Evolutionary conservation across 2,329 filamentous ascomycete genomes (phyloP).

Genomic region (Colletotrichum aenigma): DNA sequence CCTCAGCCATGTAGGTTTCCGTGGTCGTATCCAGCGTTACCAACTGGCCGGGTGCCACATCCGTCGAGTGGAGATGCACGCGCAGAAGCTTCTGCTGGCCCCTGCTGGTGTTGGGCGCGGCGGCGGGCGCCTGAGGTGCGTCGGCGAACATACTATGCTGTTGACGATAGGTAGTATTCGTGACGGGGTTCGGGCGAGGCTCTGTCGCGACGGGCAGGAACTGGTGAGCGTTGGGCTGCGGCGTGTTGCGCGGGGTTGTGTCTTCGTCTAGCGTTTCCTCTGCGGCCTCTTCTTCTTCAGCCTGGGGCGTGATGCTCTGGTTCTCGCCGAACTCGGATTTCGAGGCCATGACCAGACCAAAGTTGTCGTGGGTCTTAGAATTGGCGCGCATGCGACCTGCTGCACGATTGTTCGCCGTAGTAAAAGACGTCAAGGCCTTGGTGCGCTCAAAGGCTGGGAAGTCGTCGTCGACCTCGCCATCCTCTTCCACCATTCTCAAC

Average conservation of each 20-base stretch:
- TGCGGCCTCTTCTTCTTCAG: conserved; percentile 40
- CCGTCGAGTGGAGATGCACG: conserved; percentile 73
- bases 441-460: conserved; percentile 80
- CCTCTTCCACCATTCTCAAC: conserved; percentile 82
- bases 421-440: conserved; percentile 77
- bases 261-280: conserved; percentile 44
- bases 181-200: conserved; percentile 61
- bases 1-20: conserved; percentile 82
- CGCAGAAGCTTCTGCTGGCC: conserved; percentile 74
- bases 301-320: conserved; percentile 68
- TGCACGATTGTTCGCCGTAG: conserved; percentile 78
- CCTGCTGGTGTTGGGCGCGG: conserved; percentile 49
- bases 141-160: conserved; percentile 61
- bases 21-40: conserved; percentile 78
- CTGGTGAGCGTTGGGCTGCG: conserved; percentile 42
- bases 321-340: conserved; percentile 72
- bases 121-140: conserved; percentile 53
- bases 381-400: conserved; percentile 65
- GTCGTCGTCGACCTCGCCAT: conserved; percentile 84
- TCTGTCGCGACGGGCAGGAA: conserved; percentile 31
- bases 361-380: conserved; percentile 81
- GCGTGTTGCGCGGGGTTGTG: conserved; percentile 49
- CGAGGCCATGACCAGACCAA: conserved; percentile 77
- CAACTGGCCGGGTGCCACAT: conserved; percentile 74
- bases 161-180: conserved; percentile 63